A percentile compares a stretch with the other conserved stretches of the same genome.
phyloP scores from a whole-genome alignment of 2,329 filamentous ascomycete species.

The Epichloe festucae region DNA sequence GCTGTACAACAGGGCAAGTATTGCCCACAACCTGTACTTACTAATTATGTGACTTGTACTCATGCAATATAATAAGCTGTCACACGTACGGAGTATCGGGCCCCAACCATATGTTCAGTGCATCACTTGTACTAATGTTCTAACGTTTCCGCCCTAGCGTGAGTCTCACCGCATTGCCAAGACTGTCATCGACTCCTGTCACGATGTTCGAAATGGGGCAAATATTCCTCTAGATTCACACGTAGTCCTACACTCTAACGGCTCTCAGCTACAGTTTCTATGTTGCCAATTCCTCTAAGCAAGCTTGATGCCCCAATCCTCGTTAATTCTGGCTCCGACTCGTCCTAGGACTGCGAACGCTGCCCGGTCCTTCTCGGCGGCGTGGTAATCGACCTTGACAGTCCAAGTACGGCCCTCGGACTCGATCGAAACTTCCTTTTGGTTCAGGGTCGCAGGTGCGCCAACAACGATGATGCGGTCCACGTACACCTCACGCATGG shows the following conservation, averaged over 20 bases:
- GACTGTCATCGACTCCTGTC: too few species aligned
- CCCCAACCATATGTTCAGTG: too few species aligned
- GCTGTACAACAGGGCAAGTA: too few species aligned
- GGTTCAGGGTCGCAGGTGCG: conserved; percentile 59
- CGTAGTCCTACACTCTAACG: not conserved
- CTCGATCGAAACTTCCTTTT: conserved; percentile 44
- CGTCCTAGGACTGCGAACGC: conserved; percentile 41
- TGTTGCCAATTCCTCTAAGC: not conserved
- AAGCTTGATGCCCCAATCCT: conserved; percentile 37
- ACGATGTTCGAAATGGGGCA: too few species aligned
- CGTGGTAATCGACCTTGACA: conserved; percentile 46
- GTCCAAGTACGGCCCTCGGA: conserved; percentile 40
- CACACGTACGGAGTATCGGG: too few species aligned
- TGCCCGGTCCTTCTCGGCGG: conserved; percentile 32
- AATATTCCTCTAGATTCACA: too few species aligned
- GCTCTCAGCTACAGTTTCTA: not conserved
- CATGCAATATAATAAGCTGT: too few species aligned
- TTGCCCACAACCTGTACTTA: too few species aligned
- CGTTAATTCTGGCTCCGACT: conserved; percentile 37
- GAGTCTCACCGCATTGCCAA: too few species aligned
- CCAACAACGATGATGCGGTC: conserved; percentile 79
- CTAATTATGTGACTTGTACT: too few species aligned
- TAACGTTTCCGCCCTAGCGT: too few species aligned
- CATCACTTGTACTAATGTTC: too few species aligned
- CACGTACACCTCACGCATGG: conserved; percentile 63